Base-by-base conservation (phyloP, 2,329 filamentous ascomycete species). In the Ceratocystis variospora region DNA sequence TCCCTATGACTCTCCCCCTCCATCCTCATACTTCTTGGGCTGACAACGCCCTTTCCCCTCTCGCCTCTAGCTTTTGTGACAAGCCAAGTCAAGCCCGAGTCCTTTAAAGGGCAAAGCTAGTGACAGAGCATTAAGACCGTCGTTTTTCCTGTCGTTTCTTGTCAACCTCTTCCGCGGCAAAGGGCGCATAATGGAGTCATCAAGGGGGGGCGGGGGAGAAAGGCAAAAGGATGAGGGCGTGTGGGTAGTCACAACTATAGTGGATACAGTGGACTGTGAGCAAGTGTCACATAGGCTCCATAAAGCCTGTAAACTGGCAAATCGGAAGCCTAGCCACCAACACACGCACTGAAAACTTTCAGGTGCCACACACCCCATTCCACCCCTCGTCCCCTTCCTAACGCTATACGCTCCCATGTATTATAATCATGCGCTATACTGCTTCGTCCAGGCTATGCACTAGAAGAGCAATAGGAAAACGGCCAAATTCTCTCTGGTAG, bases 281-380 rank as follows among this genome's bases (percentile, higher is more conserved):
- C 48, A 6, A 50, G 48, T 50, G 48, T 50, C n/a, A 53, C 48
- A 53, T 53, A 37, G 22, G 37, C 37, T 41, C 37, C 37, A 41
- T 41, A 41, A 15, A 4, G 10, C 55, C 55, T 59, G 28, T 17
- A n/a, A 22, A 31, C 31, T 59, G 55, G 55, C 55, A 59, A 59
- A 59, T 59, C 28, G 31, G 31, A 59, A 59, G 28, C 25, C 17
- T 37, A 37, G 55, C 55, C 55, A 59, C 28, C 31, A n/a, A 33
- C 55, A 59, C 55, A 37, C 28, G 55, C 55, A 37, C 55, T 59
- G 55, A 59, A 59, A 59, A 63, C 28, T 41, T 63, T 37, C 45
- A 50, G 28, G 17, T 53, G 19, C 19, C 22, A 53, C 48, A 53
- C 48, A 25, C 22, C 48, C 19, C 48, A 41, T 41, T 12, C 48